Evolutionary conservation across 202 grass and related monocot genomes (phyloP), one percentile per base, ranked within the genome.

Genomic region (Sporobolus alterniflorus): DNA sequence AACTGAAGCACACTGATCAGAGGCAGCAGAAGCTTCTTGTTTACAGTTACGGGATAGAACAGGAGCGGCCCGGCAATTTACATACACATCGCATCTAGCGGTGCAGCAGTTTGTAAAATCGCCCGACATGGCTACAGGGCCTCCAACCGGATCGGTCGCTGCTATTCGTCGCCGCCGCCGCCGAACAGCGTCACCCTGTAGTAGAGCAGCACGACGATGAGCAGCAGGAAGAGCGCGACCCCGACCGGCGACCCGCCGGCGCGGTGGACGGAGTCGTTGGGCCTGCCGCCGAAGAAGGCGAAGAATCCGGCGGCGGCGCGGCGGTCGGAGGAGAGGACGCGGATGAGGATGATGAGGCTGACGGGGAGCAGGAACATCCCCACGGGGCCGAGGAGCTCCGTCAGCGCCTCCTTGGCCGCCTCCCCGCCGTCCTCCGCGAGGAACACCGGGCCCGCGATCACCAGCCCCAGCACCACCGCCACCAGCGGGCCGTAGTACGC

Each of bases 311-410:
- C 72, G 51, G 85, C 71, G 20, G 81, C 75, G 26, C 89, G 74
- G 44, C 79, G 80, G 15, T 87, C 83, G 32, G 93, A 92, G 17
- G 94, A 91, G 87, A 99, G 92, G 40, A 87, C 12, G 61, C 89
- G 94, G 75, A 99, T 63, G 69, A 99, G 50, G 77, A 99, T 21
- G 76, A 96, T 46, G 72, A 91, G 82, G 25, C 64, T 28, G 42
- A 94, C 80, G 61, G 94, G 89, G 46, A 99, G 89, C 29, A 99
- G 83, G 16, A 86, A 79, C 1, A 96, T 36, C 0, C 89, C 89
- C 10, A 79, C 84, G 11, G 96, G 96, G 20, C 89, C 77, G 29
- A 99, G 74, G 15, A 82, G 43, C 3, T 94, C 93, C 1, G 54
- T 12, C 6, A 98, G 34, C 13, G 85, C 79, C 12, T 42, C 81